phyloP scores from a whole-genome alignment of 805 yeast species.

The Saturnispora sanitii region DNA sequence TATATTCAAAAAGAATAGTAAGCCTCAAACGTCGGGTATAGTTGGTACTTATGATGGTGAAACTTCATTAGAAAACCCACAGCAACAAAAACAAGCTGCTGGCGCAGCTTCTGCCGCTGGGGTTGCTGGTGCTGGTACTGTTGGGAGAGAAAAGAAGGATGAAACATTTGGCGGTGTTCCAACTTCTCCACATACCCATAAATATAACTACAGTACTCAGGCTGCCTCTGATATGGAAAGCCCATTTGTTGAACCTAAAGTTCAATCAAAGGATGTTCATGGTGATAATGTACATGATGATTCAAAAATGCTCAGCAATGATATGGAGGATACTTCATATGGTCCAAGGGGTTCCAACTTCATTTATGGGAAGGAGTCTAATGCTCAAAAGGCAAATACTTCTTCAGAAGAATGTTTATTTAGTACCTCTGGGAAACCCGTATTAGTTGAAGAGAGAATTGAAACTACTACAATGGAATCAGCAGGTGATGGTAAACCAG shows the following conservation, averaged over 20 bases:
- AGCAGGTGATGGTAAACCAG: background rate
- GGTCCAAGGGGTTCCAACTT: no score
- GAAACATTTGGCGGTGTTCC: constrained; percentile 8
- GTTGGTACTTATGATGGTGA: background rate
- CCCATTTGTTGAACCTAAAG: background rate
- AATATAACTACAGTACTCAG: background rate
- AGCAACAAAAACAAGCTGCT: background rate
- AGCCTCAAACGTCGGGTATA: constrained; percentile 3
- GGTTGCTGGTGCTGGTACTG: constrained; percentile 3
- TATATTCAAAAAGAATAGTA: constrained; percentile 4
- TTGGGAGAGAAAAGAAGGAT: background rate
- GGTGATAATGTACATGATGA: no score
- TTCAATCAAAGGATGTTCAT: no score
- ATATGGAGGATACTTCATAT: no score
- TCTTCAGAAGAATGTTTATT: background rate
- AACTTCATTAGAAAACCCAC: background rate
- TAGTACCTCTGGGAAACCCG: background rate
- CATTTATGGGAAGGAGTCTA: no score
- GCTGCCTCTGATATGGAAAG: constrained; percentile 1
- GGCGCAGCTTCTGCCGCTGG: constrained; percentile 8
- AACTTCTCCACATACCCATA: constrained; percentile 1
- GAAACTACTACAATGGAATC: background rate
- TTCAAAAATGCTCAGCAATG: no score
- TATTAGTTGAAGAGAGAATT: background rate
- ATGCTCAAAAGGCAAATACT: no score